Evolutionary conservation across 352 stramenopile genomes (phyloP), one percentile per base, ranked within the genome.

Genomic region (Phytophthora pluvialis): DNA sequence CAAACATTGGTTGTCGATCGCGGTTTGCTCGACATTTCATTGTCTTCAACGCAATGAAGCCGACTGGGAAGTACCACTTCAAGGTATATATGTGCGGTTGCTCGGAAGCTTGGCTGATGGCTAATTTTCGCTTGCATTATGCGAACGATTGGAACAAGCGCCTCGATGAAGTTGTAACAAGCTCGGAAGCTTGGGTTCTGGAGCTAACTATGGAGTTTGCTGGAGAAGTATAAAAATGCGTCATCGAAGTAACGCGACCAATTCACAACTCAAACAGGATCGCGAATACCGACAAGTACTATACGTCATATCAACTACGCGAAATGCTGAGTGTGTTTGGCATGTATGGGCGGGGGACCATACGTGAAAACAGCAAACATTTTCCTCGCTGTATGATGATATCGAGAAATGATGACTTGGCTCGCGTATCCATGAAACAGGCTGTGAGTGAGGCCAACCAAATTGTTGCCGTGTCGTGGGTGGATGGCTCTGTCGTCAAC

Each of bases 1-100:
- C 48, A 6, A 56, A 32, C 28, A 43, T 36, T n/a, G 48, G 12
- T 8, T 45, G 48, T 16, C 32, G 33, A 25, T 56, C 48, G 5
- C 67, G 58, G 44, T 71, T 54, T 46, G 66, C 29, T 13, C 58
- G 67, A 1, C 61, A 75, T 38, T 25, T 75, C 1, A 78, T 79
- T 32, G 51, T 75, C 21, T 75, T 57, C 50, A 75, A 75, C 25
- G 35, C 55, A 1, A 31, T 12, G 11, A 75, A 73, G 38, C 61
- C 66, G 0, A 68, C 56, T 9, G 35, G 56, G 16, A 64, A 60
- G n/a, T 64, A 64, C 12, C 49, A 54, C 18, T 67, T 67, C 21
- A 58, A 58, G 31, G 42, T 54, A 3, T 60, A 58, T 11, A 50
- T 43, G 21, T 54, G 45, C 16, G 55, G 49, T n/a, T 60, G 42